Conservation (phyloP, 2,329 filamentous ascomycete genomes). For the Chrysoporthe cubensis region DNA sequence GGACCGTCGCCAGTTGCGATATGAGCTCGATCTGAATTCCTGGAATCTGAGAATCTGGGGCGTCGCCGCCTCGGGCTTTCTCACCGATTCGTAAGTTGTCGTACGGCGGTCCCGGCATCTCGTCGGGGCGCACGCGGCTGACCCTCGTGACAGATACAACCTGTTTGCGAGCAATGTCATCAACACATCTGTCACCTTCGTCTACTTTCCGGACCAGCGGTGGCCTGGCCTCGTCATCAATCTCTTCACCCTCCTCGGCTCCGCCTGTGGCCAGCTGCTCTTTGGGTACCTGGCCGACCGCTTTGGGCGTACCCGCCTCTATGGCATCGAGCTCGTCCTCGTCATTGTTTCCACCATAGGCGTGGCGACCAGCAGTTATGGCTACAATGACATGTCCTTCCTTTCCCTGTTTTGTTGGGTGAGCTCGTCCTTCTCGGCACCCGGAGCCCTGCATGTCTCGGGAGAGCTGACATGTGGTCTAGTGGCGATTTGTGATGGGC, state of each 20-base stretch:
- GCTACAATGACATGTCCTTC: constrained; percentile 54
- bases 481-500: constrained; percentile 60
- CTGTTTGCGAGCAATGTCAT: constrained; percentile 60
- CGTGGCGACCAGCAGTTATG: constrained; percentile 55
- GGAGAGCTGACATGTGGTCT: neutral
- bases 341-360: constrained; percentile 62
- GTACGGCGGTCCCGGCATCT: neutral
- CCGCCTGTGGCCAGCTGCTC: constrained; percentile 54
- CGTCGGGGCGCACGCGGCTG: neutral
- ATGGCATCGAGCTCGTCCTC: constrained; percentile 60
- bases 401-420: constrained; percentile 55
- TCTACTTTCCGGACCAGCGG: constrained; percentile 53
- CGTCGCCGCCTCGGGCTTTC: constrained; percentile 58
- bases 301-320: constrained; percentile 58
- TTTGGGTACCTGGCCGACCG: constrained; percentile 60
- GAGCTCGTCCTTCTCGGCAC: constrained; percentile 18
- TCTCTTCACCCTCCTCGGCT: constrained; percentile 56
- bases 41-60: constrained; percentile 60
- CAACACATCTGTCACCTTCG: constrained; percentile 55
- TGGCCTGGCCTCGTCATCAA: constrained; percentile 56
- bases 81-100: constrained; percentile 54
- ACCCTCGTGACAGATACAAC: constrained; percentile 47
- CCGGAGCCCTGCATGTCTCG: neutral
- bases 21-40: constrained; percentile 57
- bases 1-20: constrained; percentile 56